These are phyloP conservation scores for Aspergillus unguis DNA, from an alignment of 2,329 filamentous ascomycete genomes.

Conservation along the genomic window DNA sequence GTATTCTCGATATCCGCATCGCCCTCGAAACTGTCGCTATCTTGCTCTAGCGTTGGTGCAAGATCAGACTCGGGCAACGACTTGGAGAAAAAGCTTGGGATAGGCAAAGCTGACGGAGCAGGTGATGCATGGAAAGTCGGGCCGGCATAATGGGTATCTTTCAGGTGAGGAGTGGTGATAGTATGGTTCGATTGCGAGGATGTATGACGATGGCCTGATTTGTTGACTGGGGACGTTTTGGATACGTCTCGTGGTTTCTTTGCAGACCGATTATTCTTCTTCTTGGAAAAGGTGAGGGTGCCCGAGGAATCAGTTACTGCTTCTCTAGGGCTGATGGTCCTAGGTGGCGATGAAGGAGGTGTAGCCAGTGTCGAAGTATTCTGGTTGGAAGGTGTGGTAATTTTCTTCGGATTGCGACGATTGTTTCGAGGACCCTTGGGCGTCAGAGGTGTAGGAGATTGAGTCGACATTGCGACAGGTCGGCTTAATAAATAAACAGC, in stretches of 20 bases:
- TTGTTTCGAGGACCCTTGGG: conserved; percentile 39
- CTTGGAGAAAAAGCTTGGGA: conserved; percentile 83
- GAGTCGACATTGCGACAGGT: conserved; percentile 45
- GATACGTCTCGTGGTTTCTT: conserved; percentile 36
- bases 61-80: conserved; percentile 63
- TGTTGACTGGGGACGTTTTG: conserved; percentile 25
- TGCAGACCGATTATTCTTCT: conserved; percentile 34
- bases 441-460: conserved; percentile 36
- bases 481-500: conserved; percentile 53
- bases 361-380: conserved; percentile 30
- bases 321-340: conserved; percentile 30
- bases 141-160: conserved; percentile 67
- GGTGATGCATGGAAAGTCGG: conserved; percentile 94
- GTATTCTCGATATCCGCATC: conserved; percentile 37
- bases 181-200: conserved; percentile 29
- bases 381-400: conserved; percentile 30
- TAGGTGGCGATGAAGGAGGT: conserved; percentile 37
- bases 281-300: conserved; percentile 31
- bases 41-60: conserved; percentile 34
- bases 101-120: conserved; percentile 81
- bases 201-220: conserved; percentile 30
- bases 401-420: conserved; percentile 37
- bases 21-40: conserved; percentile 38
- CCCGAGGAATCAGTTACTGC: conserved; percentile 30
- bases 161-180: conserved; percentile 43